Evolutionary conservation across 768 basidiomycete genomes (phyloP).

Genomic region (Pleurotus eryngii): DNA sequence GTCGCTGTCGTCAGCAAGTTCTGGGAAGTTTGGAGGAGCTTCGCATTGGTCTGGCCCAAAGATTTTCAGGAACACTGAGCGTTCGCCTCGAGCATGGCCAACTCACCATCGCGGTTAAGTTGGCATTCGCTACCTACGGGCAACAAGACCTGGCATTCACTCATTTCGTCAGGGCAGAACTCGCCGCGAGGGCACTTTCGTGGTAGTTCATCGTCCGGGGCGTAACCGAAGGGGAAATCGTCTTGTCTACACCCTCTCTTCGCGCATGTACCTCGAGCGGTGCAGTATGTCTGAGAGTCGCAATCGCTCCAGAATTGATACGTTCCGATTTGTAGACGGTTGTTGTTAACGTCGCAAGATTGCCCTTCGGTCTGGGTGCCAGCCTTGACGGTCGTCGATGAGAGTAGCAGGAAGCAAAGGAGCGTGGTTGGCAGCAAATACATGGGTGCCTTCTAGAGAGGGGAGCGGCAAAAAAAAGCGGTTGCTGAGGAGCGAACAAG

Average conservation of each 20-base stretch:
- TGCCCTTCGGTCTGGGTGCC: constrained; percentile 44
- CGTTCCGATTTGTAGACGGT: constrained; percentile 71
- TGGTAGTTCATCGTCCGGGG: constrained; percentile 43
- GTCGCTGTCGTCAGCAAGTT: constrained; percentile 61
- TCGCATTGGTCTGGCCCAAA: constrained; percentile 68
- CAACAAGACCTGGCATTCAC: constrained; percentile 58
- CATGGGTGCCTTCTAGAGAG: constrained; percentile 16
- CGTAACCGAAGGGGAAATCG: constrained; percentile 73
- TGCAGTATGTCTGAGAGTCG: constrained; percentile 67
- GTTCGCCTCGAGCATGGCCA: background rate
- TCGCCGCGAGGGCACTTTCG: constrained; percentile 54
- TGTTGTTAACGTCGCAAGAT: constrained; percentile 51
- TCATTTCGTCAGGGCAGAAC: constrained; percentile 86
- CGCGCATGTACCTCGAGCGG: constrained; percentile 49
- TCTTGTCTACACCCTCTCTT: constrained; percentile 72
- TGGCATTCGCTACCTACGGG: constrained; percentile 70
- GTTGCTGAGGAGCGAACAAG: background rate
- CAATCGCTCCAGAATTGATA: constrained; percentile 81
- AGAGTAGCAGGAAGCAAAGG: constrained; percentile 43
- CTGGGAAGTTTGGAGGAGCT: constrained; percentile 59
- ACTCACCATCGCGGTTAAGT: constrained; percentile 80
- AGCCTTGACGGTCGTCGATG: constrained; percentile 36
- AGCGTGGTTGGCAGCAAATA: constrained; percentile 41
- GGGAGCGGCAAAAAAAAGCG: constrained; percentile 10
- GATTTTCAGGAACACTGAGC: too few relatives aligned